Conservation (phyloP, 2,329 filamentous ascomycete species). For the Westerdykella sp. region DNA sequence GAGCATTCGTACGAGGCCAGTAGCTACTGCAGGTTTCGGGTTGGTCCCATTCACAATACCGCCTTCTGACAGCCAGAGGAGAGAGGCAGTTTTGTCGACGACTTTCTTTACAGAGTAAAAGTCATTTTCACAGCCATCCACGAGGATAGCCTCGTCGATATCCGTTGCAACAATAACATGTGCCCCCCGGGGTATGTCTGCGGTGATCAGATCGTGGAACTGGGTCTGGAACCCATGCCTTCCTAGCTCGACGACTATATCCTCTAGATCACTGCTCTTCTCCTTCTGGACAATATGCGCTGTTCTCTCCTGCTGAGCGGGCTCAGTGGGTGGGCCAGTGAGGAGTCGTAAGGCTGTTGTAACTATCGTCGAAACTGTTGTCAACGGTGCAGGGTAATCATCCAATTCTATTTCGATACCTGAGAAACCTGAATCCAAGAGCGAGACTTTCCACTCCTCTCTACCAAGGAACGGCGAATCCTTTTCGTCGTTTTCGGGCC, state of each 20-base stretch:
- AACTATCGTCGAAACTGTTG: neutral
- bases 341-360: neutral
- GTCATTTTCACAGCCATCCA: conserved; percentile 40
- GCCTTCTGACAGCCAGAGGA: conserved; percentile 1
- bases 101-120: conserved; percentile 98
- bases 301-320: neutral
- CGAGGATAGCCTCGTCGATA: neutral
- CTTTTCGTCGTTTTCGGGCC: neutral
- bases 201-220: neutral
- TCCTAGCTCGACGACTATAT: neutral
- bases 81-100: conserved; percentile 55
- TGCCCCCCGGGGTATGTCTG: neutral
- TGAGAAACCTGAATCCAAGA: conserved; percentile 16
- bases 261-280: neutral
- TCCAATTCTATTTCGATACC: conserved; percentile 16
- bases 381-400: conserved; percentile 10
- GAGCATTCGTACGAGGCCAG: conserved; percentile 11
- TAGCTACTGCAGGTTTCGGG: conserved; percentile 8
- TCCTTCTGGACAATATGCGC: neutral
- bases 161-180: neutral
- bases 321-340: neutral
- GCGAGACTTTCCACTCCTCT: conserved; percentile 25
- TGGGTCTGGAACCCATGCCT: neutral
- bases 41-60: neutral
- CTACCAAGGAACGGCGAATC: conserved; percentile 10